phyloP scores from a whole-genome alignment of 2,329 filamentous ascomycete species.

The Neonectria sp. region DNA sequence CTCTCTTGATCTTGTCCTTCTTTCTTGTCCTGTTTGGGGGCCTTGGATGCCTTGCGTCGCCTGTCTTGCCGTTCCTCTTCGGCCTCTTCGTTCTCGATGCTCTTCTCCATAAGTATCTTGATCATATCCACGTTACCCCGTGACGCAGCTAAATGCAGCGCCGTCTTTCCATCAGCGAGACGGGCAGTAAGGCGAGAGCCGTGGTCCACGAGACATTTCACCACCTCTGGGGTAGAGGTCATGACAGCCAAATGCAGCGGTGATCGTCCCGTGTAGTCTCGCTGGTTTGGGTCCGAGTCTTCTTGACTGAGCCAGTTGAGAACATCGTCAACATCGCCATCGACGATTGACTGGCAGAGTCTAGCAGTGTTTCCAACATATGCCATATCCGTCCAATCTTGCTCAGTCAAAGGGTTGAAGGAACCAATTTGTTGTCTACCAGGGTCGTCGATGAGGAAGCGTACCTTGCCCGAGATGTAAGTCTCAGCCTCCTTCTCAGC shows the following conservation, averaged over 20 bases:
- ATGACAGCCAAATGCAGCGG: conserved; percentile 84
- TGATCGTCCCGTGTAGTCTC: conserved; percentile 85
- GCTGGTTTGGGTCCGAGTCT: conserved; percentile 77
- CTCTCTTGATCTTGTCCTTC: conserved; percentile 14
- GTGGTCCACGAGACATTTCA: conserved; percentile 78
- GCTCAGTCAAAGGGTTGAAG: conserved; percentile 85
- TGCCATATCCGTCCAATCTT: conserved; percentile 93
- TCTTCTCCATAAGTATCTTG: conserved; percentile 80
- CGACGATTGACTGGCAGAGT: conserved; percentile 86
- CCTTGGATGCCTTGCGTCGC: conserved; percentile 57
- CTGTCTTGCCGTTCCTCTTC: conserved; percentile 72
- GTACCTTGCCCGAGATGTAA: conserved; percentile 81
- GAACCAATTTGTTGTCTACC: conserved; percentile 80
- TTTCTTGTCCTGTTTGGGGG: conserved; percentile 17
- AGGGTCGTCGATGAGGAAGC: conserved; percentile 85
- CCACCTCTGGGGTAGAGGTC: conserved; percentile 77
- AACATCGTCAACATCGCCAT: conserved; percentile 79
- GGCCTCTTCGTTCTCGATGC: conserved; percentile 79
- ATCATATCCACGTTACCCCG: conserved; percentile 80
- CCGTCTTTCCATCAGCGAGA: conserved; percentile 84
- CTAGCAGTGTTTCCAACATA: conserved; percentile 85
- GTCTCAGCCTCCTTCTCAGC: conserved; percentile 81
- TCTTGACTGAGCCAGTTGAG: conserved; percentile 79
- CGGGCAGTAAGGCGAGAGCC: conserved; percentile 82
- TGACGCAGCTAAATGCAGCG: conserved; percentile 85